phyloP scores from a whole-genome alignment of 2,329 filamentous ascomycete species.

The Venturiaceae sp. region DNA sequence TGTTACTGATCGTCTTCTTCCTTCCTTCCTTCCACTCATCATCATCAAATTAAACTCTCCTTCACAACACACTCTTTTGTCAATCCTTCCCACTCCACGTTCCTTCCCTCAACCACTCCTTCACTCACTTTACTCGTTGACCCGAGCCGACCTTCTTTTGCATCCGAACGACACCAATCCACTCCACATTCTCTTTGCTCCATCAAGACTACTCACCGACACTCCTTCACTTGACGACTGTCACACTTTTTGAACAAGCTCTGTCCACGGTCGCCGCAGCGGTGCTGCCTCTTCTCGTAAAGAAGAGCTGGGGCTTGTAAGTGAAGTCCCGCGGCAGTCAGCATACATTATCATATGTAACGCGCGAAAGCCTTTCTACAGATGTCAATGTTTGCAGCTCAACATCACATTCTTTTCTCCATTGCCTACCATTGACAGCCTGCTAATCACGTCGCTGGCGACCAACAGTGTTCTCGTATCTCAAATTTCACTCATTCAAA shows the following conservation, averaged over 20 bases:
- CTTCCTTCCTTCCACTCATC: too few relatives aligned
- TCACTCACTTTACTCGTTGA: neutral
- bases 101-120: neutral
- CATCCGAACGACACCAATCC: too few relatives aligned
- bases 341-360: neutral
- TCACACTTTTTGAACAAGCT: neutral
- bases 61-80: too few relatives aligned
- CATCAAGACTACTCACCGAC: neutral
- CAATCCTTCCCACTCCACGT: neutral
- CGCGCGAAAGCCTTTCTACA: neutral
- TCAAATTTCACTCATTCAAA: neutral
- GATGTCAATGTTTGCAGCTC: neutral
- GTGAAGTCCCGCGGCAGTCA: neutral
- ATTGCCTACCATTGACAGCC: neutral
- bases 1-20: too few relatives aligned
- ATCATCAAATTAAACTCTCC: too few relatives aligned
- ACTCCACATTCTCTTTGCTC: neutral
- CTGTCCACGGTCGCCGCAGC: neutral
- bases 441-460: neutral
- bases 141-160: neutral
- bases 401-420: neutral
- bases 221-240: neutral
- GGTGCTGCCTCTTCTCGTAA: neutral
- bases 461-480: neutral
- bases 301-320: neutral